Percentiles rank a stretch among this genome's conserved stretches.
These are phyloP conservation scores for Tephrocybe sp. DNA, from an alignment of 768 basidiomycete genomes.

Conservation along the genomic window DNA sequence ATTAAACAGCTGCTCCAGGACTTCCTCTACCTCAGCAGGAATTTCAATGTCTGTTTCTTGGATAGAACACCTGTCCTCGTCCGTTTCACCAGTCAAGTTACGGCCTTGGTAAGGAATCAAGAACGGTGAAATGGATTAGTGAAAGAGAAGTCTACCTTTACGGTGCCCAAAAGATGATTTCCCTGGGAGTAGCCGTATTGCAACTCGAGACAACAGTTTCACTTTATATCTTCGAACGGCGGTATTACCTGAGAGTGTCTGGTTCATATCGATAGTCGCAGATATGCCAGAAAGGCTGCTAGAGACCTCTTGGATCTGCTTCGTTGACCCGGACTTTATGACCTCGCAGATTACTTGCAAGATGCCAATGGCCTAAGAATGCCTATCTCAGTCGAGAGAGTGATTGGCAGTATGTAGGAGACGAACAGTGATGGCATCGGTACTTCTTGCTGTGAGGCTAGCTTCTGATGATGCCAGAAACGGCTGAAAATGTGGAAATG, in stretches of 20 bases:
- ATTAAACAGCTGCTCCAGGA: constrained; percentile 71
- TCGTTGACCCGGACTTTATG: constrained; percentile 58
- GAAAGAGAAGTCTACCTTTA: constrained; percentile 35
- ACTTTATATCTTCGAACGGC: constrained; percentile 65
- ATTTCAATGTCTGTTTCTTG: constrained; percentile 56
- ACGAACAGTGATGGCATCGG: constrained; percentile 53
- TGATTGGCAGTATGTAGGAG: neutral
- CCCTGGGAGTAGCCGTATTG: constrained; percentile 60
- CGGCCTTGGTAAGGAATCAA: constrained; percentile 25
- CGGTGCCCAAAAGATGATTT: constrained; percentile 32
- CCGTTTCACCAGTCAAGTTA: constrained; percentile 25
- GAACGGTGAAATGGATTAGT: neutral
- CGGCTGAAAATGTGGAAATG: constrained; percentile 40
- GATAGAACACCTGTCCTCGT: constrained; percentile 13
- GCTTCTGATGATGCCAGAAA: constrained; percentile 53
- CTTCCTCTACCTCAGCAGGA: constrained; percentile 74
- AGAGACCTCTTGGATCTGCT: constrained; percentile 46
- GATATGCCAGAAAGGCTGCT: constrained; percentile 46
- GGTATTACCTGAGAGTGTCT: constrained; percentile 52
- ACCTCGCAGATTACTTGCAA: constrained; percentile 73
- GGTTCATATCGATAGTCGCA: constrained; percentile 38
- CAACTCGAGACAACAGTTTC: constrained; percentile 70
- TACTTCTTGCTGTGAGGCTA: constrained; percentile 31
- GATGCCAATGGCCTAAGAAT: constrained; percentile 61
- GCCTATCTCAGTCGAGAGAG: neutral